phyloP scores from a whole-genome alignment of 768 basidiomycete genomes.

The Antrodiella citrinella region DNA sequence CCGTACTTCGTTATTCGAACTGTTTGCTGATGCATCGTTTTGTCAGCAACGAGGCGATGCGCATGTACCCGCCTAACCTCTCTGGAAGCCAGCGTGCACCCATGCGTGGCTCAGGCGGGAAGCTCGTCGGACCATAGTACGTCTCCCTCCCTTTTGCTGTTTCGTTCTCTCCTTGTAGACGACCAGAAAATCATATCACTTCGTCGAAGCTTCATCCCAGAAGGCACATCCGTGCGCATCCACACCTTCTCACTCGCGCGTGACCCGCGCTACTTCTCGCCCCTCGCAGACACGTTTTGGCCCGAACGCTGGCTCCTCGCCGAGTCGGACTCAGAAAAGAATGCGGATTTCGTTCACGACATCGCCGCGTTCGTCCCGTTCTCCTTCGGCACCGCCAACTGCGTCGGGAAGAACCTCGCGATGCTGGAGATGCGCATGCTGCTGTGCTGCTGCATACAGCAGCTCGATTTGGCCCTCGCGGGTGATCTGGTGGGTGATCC shows the following conservation, averaged over 20 bases:
- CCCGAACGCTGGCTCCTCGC: slow-evolving; percentile 33
- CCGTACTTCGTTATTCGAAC: too few species aligned
- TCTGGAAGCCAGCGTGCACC: slow-evolving; percentile 31
- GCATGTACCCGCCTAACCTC: slow-evolving; percentile 34
- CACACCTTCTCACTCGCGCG: slow-evolving; percentile 34
- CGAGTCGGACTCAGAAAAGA: not conserved
- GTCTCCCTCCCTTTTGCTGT: not conserved
- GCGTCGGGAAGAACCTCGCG: slow-evolving; percentile 40
- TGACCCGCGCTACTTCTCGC: slow-evolving; percentile 37
- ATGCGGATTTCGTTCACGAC: slow-evolving; percentile 16
- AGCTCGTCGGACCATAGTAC: slow-evolving; percentile 6
- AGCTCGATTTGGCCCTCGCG: slow-evolving; percentile 25
- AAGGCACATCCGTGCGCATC: slow-evolving; percentile 18
- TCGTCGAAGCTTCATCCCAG: slow-evolving; percentile 11
- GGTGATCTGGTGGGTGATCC: slow-evolving; percentile 21
- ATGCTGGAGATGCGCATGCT: slow-evolving; percentile 28
- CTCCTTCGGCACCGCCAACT: slow-evolving; percentile 41
- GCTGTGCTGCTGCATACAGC: slow-evolving; percentile 23
- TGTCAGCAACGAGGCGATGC: slow-evolving; percentile 36
- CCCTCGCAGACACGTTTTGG: slow-evolving; percentile 29
- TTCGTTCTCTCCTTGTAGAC: not conserved
- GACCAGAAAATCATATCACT: too few species aligned
- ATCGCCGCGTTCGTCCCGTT: slow-evolving; percentile 33
- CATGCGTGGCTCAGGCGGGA: too few species aligned
- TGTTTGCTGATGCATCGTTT: too few species aligned